Conservation (phyloP, 2,329 filamentous ascomycete species). For the Cercospora sp. region DNA sequence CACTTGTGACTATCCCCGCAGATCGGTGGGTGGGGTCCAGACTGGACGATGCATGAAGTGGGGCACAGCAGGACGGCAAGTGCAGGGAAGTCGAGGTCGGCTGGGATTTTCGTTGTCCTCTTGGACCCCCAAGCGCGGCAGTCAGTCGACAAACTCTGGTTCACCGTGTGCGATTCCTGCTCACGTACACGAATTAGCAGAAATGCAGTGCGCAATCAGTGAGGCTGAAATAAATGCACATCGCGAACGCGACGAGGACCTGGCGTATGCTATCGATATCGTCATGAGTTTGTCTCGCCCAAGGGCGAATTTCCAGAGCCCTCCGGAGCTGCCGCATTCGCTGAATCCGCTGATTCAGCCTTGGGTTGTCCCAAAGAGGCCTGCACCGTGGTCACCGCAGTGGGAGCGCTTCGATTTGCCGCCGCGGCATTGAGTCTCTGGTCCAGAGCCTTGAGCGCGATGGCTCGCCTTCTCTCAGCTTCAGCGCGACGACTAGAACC, state of each 20-base stretch:
- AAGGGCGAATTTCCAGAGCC: not conserved
- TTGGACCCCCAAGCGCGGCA: not conserved
- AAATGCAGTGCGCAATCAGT: not conserved
- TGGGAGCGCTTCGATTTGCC: slow-evolving; percentile 17
- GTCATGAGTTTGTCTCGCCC: not conserved
- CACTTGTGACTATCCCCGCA: not conserved
- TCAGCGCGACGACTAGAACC: slow-evolving; percentile 65
- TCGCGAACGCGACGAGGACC: not conserved
- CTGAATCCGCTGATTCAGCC: not conserved
- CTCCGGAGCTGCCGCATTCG: not conserved
- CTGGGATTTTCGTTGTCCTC: not conserved
- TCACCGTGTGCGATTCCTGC: not conserved
- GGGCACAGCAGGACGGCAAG: not conserved
- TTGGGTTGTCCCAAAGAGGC: slow-evolving; percentile 18
- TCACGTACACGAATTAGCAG: not conserved
- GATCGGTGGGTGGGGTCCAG: not conserved
- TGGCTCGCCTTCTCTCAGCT: slow-evolving; percentile 81
- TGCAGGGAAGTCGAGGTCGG: not conserved
- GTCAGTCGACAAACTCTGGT: not conserved
- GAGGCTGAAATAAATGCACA: not conserved
- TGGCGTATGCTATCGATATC: not conserved
- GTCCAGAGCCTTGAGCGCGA: slow-evolving; percentile 89
- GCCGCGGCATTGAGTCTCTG: slow-evolving; percentile 87
- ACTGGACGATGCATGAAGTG: not conserved
- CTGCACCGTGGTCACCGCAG: slow-evolving; percentile 27